These are phyloP conservation scores for Nadsonia commutata DNA, from an alignment of 1,139 yeast species.

Conservation along the genomic window DNA sequence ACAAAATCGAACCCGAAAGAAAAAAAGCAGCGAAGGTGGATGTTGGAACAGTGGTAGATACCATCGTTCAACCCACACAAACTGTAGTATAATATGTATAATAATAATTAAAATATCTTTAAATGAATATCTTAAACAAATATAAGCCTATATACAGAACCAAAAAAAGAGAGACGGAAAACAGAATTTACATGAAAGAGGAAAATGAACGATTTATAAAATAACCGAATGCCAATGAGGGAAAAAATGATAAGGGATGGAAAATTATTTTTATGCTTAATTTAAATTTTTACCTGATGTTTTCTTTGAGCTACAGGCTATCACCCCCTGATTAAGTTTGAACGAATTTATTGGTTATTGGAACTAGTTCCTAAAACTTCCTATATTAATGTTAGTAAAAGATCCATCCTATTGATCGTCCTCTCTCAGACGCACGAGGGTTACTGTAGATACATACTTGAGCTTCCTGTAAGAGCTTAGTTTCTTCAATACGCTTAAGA, in stretches of 20 bases:
- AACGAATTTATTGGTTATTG: neutral
- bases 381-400: neutral
- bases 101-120: neutral
- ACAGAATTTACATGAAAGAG: conserved; percentile 3
- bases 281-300: too few species aligned
- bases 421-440: too few species aligned
- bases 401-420: too few species aligned
- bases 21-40: too few species aligned
- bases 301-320: neutral
- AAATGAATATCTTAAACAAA: neutral
- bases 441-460: conserved; percentile 6
- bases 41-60: neutral
- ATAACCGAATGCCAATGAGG: neutral
- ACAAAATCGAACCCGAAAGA: conserved; percentile 8
- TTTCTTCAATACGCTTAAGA: conserved; percentile 1
- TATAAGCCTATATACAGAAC: neutral
- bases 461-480: conserved; percentile 7
- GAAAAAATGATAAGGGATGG: too few species aligned
- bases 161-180: neutral
- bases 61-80: too few species aligned
- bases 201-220: conserved; percentile 1
- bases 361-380: neutral
- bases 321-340: neutral
- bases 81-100: conserved; percentile 6
- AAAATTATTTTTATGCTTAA: too few species aligned